These are phyloP conservation scores for Exserohilum turcica DNA, from an alignment of 2,329 filamentous ascomycete species.

Conservation along the genomic window DNA sequence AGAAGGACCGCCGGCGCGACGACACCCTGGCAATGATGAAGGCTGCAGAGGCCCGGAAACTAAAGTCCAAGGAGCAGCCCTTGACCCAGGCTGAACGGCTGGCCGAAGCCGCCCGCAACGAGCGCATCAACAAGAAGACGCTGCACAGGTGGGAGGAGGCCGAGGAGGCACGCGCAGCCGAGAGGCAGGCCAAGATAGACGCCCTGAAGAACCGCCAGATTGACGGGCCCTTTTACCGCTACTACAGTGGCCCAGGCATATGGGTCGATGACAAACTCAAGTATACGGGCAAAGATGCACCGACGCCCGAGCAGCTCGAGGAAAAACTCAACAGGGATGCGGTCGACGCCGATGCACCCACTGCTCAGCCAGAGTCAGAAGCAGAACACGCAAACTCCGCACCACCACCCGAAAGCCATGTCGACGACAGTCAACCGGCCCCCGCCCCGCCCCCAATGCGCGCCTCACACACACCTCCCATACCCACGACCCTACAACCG, in stretches of 20 bases:
- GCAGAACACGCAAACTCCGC: slow-evolving; percentile 4
- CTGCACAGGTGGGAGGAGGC: slow-evolving; percentile 92
- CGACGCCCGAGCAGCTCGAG: slow-evolving; percentile 43
- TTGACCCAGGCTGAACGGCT: slow-evolving; percentile 88
- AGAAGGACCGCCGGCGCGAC: slow-evolving; percentile 71
- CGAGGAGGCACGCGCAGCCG: slow-evolving; percentile 85
- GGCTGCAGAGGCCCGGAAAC: slow-evolving; percentile 65
- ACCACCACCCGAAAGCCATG: background rate
- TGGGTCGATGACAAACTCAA: slow-evolving; percentile 78
- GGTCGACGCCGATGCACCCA: slow-evolving; percentile 10
- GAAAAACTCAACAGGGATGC: slow-evolving; percentile 45
- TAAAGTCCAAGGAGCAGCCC: slow-evolving; percentile 75
- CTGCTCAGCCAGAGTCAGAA: slow-evolving; percentile 6
- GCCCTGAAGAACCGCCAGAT: slow-evolving; percentile 86
- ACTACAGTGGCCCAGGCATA: slow-evolving; percentile 89
- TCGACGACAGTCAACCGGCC: slow-evolving; percentile 6
- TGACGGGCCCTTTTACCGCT: slow-evolving; percentile 85
- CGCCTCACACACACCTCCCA: slow-evolving; percentile 16
- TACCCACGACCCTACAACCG: slow-evolving; percentile 22
- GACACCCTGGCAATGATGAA: slow-evolving; percentile 71
- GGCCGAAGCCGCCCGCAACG: slow-evolving; percentile 79
- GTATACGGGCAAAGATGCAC: slow-evolving; percentile 62
- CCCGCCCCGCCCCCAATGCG: slow-evolving; percentile 19
- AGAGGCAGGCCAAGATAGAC: slow-evolving; percentile 80
- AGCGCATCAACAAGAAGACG: slow-evolving; percentile 86